A percentile compares a stretch with the other conserved stretches of the same genome.
These are phyloP conservation scores for Zymoseptoria tritici DNA, from an alignment of 2,329 filamentous ascomycete species.

Conservation along the genomic window DNA sequence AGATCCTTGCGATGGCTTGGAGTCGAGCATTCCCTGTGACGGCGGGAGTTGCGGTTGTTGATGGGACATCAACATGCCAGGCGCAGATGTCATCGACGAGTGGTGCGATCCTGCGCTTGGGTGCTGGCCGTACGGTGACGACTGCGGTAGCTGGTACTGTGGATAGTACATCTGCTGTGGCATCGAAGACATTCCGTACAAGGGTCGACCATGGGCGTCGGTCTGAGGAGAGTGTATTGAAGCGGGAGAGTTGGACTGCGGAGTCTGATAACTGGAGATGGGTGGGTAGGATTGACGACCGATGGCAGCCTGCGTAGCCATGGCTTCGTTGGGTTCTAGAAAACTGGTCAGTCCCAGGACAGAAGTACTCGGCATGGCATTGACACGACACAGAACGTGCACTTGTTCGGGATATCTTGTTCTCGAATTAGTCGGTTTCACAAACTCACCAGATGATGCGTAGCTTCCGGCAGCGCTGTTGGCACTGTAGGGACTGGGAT, in stretches of 20 bases:
- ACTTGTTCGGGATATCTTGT: conserved; percentile 12
- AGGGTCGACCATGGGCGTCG: conserved; percentile 73
- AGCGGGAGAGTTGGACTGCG: conserved; percentile 88
- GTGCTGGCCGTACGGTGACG: conserved; percentile 51
- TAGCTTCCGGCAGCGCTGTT: conserved; percentile 77
- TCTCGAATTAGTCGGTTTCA: conserved; percentile 16
- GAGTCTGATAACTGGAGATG: conserved; percentile 73
- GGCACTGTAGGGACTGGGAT: conserved; percentile 76
- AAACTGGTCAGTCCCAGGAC: conserved; percentile 44
- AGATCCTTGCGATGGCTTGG: conserved; percentile 20
- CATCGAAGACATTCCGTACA: conserved; percentile 82
- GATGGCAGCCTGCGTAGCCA: conserved; percentile 58
- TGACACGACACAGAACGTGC: conserved; percentile 11
- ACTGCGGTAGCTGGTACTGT: conserved; percentile 42
- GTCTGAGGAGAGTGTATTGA: conserved; percentile 89
- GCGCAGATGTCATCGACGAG: conserved; percentile 46
- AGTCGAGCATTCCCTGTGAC: conserved; percentile 20
- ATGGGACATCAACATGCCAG: conserved; percentile 49
- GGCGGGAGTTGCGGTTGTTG: conserved; percentile 32
- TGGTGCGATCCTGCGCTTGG: conserved; percentile 43
- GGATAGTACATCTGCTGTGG: conserved; percentile 77
- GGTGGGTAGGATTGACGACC: conserved; percentile 67
- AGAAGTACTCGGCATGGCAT: conserved; percentile 17
- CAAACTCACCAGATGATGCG: conserved; percentile 71
- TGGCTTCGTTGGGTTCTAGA: conserved; percentile 65